Percentiles rank a stretch among this genome's conserved stretches.
Conservation (phyloP, 2,329 filamentous ascomycete species). For the Hypoxylon sp. region DNA sequence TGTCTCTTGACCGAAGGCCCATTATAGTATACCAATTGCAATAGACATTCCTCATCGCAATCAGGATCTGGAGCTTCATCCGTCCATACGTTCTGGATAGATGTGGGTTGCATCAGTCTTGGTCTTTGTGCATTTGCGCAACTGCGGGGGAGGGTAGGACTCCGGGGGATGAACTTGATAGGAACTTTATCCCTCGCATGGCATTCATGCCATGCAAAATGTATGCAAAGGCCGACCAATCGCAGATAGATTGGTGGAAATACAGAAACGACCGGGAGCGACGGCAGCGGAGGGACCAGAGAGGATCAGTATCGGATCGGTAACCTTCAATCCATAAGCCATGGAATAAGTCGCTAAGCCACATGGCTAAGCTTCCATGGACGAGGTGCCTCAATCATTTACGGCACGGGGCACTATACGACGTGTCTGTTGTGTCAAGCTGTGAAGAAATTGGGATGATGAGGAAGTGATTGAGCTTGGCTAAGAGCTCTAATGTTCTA, state of each 20-base stretch:
- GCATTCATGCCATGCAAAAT: conserved; percentile 1
- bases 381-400: neutral
- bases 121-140: conserved; percentile 1
- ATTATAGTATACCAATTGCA: conserved; percentile 9
- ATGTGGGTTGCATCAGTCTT: conserved; percentile 5
- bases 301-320: neutral
- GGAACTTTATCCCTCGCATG: conserved; percentile 4
- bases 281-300: conserved; percentile 2
- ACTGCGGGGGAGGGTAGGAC: conserved; percentile 31
- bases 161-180: neutral
- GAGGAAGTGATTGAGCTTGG: neutral
- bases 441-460: neutral
- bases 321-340: conserved; percentile 11
- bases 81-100: conserved; percentile 1
- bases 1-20: conserved; percentile 25
- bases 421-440: conserved; percentile 1
- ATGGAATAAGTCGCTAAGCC: neutral
- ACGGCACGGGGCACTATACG: neutral
- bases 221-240: conserved; percentile 3
- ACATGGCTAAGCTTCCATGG: neutral
- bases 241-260: neutral
- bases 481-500: no score
- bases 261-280: neutral
- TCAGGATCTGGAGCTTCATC: conserved; percentile 9
- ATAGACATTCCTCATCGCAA: conserved; percentile 5